These are phyloP conservation scores for Lasiosphaeria ovina DNA, from an alignment of 495 filamentous ascomycete species.

Conservation along the genomic window DNA sequence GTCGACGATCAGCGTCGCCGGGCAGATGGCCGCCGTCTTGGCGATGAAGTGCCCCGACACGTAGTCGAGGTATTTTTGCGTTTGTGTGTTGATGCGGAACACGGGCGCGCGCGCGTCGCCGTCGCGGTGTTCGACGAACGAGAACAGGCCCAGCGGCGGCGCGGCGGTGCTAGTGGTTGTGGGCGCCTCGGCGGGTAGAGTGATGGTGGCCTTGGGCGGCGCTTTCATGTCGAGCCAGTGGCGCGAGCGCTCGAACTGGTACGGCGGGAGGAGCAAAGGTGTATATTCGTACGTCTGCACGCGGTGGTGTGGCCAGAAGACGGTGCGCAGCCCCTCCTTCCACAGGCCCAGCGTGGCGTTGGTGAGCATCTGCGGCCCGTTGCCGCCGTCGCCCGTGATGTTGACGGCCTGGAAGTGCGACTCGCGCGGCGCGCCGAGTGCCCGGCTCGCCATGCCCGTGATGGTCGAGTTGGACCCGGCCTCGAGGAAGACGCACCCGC, in stretches of 20 bases:
- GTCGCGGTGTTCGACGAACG: constrained; percentile 46
- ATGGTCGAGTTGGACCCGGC: constrained; percentile 52
- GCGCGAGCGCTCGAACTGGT: constrained; percentile 40
- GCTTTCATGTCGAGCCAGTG: constrained; percentile 36
- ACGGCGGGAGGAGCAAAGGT: constrained; percentile 37
- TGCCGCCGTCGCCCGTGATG: constrained; percentile 31
- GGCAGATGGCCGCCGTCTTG: constrained; percentile 48
- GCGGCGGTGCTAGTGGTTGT: too few relatives aligned
- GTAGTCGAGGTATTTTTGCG: constrained; percentile 36
- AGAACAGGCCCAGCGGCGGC: constrained; percentile 28
- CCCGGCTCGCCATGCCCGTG: constrained; percentile 42
- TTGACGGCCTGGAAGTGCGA: constrained; percentile 43
- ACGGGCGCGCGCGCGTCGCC: constrained; percentile 29
- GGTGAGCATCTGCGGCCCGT: constrained; percentile 31
- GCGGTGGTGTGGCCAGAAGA: constrained; percentile 50
- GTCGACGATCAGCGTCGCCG: constrained; percentile 46
- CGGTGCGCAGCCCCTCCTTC: constrained; percentile 38
- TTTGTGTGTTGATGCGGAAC: constrained; percentile 50
- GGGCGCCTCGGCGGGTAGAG: not conserved
- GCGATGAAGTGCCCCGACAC: constrained; percentile 47
- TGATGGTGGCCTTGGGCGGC: constrained; percentile 12
- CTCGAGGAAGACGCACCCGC: constrained; percentile 47
- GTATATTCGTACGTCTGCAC: constrained; percentile 35
- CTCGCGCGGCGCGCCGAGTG: not conserved
- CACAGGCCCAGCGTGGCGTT: constrained; percentile 48